phyloP scores from a whole-genome alignment of 805 yeast species.

The Candida ulmi region DNA sequence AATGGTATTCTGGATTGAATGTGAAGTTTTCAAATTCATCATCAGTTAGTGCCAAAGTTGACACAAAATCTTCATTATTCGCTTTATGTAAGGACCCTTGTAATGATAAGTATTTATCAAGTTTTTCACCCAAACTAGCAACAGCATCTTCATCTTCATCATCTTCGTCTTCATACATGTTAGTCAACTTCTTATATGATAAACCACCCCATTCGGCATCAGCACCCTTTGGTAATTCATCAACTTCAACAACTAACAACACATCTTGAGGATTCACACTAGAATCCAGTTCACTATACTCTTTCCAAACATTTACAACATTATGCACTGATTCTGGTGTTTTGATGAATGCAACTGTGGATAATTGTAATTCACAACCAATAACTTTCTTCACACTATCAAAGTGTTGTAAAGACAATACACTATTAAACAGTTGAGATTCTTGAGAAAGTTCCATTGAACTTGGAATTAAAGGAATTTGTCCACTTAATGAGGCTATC shows the following conservation, averaged over 20 bases:
- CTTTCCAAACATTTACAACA: conserved; percentile 39
- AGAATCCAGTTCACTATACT: conserved; percentile 28
- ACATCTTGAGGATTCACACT: conserved; percentile 21
- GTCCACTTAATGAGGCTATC: conserved; percentile 74
- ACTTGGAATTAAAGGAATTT: conserved; percentile 78
- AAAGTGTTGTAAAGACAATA: conserved; percentile 71
- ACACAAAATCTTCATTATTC: conserved; percentile 13
- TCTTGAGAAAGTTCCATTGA: conserved; percentile 45
- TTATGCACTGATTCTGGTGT: conserved; percentile 22
- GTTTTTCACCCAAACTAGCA: conserved; percentile 2
- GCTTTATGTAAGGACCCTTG: conserved; percentile 9
- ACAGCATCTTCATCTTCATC: conserved; percentile 28
- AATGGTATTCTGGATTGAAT: conserved; percentile 11
- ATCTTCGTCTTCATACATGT: conserved; percentile 36
- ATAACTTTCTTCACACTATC: conserved; percentile 54
- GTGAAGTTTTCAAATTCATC: conserved; percentile 8
- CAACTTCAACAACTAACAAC: conserved; percentile 49
- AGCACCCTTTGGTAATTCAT: conserved; percentile 57
- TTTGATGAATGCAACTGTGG: conserved; percentile 53
- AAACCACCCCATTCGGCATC: conserved; percentile 73
- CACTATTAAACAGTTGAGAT: conserved; percentile 30
- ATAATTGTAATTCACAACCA: conserved; percentile 37
- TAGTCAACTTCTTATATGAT: conserved; percentile 33
- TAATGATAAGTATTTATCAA: background rate
- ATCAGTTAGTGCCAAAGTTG: conserved; percentile 14